Evolutionary conservation across 1,139 yeast genomes (phyloP).

Genomic region (Petasospora fabianii): DNA sequence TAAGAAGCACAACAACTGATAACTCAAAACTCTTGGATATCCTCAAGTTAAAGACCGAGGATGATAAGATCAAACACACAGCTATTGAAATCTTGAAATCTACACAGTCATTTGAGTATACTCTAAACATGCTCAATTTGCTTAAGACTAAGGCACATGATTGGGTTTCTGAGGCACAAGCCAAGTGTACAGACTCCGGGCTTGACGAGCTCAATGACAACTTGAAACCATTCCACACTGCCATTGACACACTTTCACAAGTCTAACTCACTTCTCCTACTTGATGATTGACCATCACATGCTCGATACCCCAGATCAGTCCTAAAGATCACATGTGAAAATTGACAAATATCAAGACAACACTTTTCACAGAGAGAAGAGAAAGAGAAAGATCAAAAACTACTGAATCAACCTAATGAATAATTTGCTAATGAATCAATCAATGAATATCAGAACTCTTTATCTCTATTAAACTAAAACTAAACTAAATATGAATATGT

Average conservation of each 20-base stretch:
- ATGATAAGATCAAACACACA: conserved; percentile 40
- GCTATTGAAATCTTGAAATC: conserved; percentile 46
- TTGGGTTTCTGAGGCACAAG: conserved; percentile 8
- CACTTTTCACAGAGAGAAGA: too few relatives aligned
- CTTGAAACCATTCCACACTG: conserved; percentile 5
- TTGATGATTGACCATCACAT: neutral
- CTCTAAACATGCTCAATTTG: conserved; percentile 23
- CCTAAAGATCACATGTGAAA: too few relatives aligned
- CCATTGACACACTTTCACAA: conserved; percentile 4
- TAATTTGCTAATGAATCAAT: too few relatives aligned
- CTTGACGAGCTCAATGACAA: neutral
- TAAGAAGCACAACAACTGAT: conserved; percentile 34
- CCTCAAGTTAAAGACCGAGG: conserved; percentile 37
- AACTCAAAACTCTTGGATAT: conserved; percentile 38
- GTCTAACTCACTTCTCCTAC: neutral
- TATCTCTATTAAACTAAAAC: too few relatives aligned
- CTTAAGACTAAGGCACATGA: conserved; percentile 9
- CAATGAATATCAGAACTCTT: too few relatives aligned
- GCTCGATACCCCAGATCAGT: neutral
- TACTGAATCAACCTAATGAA: neutral
- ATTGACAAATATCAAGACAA: too few relatives aligned
- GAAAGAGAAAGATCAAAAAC: neutral
- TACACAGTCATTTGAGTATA: conserved; percentile 43
- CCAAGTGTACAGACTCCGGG: conserved; percentile 1
- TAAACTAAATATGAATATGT: too few relatives aligned